Evolutionary conservation across 257 asterid genomes (phyloP), one percentile per base, ranked within the genome.

Genomic region (Handroanthus guayacan): DNA sequence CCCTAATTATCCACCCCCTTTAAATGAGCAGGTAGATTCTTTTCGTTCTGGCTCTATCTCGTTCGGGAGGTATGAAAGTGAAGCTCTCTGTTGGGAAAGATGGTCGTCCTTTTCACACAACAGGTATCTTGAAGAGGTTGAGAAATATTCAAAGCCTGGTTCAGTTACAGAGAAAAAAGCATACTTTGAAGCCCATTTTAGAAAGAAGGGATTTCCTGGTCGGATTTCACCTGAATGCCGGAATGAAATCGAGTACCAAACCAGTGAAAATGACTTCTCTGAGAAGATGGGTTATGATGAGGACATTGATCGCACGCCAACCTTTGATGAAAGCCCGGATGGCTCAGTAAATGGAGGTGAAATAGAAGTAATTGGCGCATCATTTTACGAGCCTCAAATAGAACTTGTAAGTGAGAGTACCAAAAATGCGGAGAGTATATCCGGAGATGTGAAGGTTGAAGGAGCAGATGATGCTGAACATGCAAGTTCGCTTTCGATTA

Each of bases 51-150:
- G 97, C 20, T 91, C 95, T 47, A 87, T 91, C 68, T 91, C 97
- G 36, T 91, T 89, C 52, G 97, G 95, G 75, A 86, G 95, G 78
- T 91, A 83, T 60, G 90, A 91, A 70, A 80, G 75, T 31, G 97
- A 91, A 83, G 76, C 74, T 41, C 79, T 91, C 44, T 87, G 93
- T 82, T 91, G 97, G 97, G 97, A 91, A 80, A 82, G 89, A 82
- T 83, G 93, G 76, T 91, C 97, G 25, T 89, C 95, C 67, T 91
- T 91, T 77, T 87, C 89, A 2, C 95, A 87, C 25, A 91, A 91
- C 74, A 79, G 89, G 75, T 91, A 91, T 71, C 91, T 89, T 60
- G 97, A 89, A 82, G 97, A 91, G 74, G 91, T 86, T 5, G 91
- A 87, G 80, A 91, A 82, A 80, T 87, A 78, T 80, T 91, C 97